Evolutionary conservation across 2,329 filamentous ascomycete species (phyloP).

Genomic region (Pseudogymnoascus sp.): DNA sequence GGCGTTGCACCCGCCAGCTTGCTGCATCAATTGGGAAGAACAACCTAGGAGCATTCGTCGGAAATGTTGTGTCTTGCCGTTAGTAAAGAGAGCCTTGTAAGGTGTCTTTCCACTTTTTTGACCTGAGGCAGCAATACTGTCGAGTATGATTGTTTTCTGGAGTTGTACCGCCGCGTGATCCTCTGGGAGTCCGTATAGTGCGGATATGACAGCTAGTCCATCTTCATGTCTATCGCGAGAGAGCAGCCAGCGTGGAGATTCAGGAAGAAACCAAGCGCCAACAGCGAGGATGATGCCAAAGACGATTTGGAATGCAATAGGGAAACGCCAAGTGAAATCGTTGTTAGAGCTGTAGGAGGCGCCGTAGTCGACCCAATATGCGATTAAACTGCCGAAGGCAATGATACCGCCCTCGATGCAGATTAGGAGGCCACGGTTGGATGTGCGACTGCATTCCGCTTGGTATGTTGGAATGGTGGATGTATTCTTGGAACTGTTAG

Average conservation of each 20-base stretch:
- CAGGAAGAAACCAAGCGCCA: constrained; percentile 84
- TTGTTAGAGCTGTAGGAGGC: constrained; percentile 72
- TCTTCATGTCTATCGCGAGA: constrained; percentile 97
- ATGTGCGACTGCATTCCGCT: constrained; percentile 41
- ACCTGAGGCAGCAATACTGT: constrained; percentile 31
- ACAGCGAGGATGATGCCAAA: constrained; percentile 79
- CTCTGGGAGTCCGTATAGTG: constrained; percentile 64
- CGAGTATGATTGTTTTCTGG: constrained; percentile 27
- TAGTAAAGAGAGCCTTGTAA: constrained; percentile 39
- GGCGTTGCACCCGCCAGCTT: constrained; percentile 37
- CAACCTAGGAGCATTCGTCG: constrained; percentile 44
- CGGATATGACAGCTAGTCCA: constrained; percentile 92
- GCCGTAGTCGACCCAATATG: constrained; percentile 97
- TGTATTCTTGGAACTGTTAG: constrained; percentile 28
- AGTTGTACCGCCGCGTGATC: constrained; percentile 33
- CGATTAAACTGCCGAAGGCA: constrained; percentile 62
- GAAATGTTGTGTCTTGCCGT: constrained; percentile 46
- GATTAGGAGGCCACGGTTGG: constrained; percentile 39
- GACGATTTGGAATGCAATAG: constrained; percentile 80
- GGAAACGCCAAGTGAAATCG: constrained; percentile 81
- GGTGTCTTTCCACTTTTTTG: constrained; percentile 22
- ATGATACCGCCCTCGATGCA: constrained; percentile 51
- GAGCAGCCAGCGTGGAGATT: constrained; percentile 92
- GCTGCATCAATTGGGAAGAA: constrained; percentile 44
- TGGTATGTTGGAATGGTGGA: constrained; percentile 51